Conservation (phyloP, 139 green algal species). For the Marvania coccoides region DNA sequence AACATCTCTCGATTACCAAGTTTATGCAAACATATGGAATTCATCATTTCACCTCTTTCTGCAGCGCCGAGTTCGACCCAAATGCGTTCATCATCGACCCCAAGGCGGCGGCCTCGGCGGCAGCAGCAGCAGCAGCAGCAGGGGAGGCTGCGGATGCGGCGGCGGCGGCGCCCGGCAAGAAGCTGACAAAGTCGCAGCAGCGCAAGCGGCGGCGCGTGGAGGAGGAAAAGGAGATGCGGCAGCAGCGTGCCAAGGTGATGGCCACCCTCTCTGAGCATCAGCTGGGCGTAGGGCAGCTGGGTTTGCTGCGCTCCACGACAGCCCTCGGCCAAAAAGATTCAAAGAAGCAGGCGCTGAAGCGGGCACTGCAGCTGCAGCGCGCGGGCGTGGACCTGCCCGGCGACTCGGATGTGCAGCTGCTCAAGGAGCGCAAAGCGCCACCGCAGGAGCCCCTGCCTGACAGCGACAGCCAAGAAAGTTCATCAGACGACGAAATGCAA, state of each 20-base stretch:
- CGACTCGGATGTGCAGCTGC: background rate
- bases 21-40: background rate
- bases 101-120: background rate
- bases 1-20: background rate
- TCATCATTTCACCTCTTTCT: background rate
- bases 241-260: slow-evolving; percentile 24
- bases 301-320: slow-evolving; percentile 46
- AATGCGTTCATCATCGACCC: slow-evolving; percentile 42
- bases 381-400: slow-evolving; percentile 36
- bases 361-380: slow-evolving; percentile 49
- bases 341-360: slow-evolving; percentile 58
- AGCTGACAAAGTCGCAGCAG: slow-evolving; percentile 58
- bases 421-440: slow-evolving; percentile 3
- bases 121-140: background rate
- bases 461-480: no score
- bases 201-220: slow-evolving; percentile 65
- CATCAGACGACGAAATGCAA: background rate
- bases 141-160: background rate
- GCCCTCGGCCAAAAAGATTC: slow-evolving; percentile 55
- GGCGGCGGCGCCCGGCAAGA: background rate
- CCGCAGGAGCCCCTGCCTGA: no score
- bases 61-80: slow-evolving; percentile 7
- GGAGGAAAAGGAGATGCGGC: slow-evolving; percentile 50
- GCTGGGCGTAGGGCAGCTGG: slow-evolving; percentile 17
- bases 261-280: slow-evolving; percentile 21